Evolutionary conservation across 805 yeast genomes (phyloP), one percentile per base, ranked within the genome.

Genomic region (Saccharomyces paradoxus): DNA sequence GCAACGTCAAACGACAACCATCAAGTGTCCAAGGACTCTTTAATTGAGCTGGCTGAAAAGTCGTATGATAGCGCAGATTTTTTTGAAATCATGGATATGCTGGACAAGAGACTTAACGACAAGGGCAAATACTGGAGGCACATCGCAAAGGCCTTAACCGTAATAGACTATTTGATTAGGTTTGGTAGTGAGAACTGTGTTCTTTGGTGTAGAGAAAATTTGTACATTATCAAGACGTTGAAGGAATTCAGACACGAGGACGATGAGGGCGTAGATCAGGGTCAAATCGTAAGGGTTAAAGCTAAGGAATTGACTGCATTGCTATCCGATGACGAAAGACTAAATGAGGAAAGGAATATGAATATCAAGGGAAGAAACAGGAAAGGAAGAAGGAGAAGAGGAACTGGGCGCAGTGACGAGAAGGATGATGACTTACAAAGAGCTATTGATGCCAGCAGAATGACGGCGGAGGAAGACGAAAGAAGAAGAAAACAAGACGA

Each of bases 51-150:
- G 32, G 86, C 96, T 3, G 79, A 81, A 55, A 77, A 81, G 60
- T 87, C 96, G 0, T 84, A 79, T 67, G 86, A 83, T 54, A 75
- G 75, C 60, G 81, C 85, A 12, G 95, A 88, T 62, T 82, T 89
- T 63, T 77, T 89, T 64, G 95, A 89, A 66, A 82, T 90, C 48
- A 87, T 91, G 95, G 97, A 91, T 66, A 89, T 92, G 86, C 73
- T 91, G 46, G 97, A 91, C 71, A 81, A 89, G 61, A 80, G 98
- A 59, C 74, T 91, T 60, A 91, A 91, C 65, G 97, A 91, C 67
- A 91, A 90, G 75, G 97, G 97, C 56, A 91, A 89, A 69, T 87
- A 91, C 73, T 91, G 97, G 97, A 80, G 96, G 59, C 98, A 91
- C 69, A 91, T 91, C 52, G 90, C 95, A 59, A 92, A 91, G 70